Conservation (phyloP, 805 yeast genomes). For the Phaffomyces thermotolerans region DNA sequence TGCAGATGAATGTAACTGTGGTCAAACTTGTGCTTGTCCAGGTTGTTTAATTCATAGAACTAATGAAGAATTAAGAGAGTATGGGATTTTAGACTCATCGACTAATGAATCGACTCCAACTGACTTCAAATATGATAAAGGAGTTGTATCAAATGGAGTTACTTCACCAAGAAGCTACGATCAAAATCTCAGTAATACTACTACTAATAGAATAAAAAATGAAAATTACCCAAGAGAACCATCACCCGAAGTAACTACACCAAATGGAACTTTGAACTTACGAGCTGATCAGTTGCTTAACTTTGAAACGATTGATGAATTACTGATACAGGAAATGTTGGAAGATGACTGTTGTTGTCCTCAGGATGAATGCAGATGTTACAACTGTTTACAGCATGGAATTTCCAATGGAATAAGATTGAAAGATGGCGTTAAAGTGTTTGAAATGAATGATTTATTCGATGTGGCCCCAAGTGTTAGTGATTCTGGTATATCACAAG, state of each 20-base stretch:
- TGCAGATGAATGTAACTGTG: conserved; percentile 22
- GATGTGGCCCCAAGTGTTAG: neutral
- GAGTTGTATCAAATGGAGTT: neutral
- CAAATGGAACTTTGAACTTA: neutral
- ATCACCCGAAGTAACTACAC: neutral
- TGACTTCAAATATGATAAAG: conserved; percentile 2
- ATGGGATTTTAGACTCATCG: conserved; percentile 18
- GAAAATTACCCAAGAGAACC: neutral
- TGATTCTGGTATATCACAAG: neutral
- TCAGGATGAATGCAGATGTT: conserved; percentile 12
- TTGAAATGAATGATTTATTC: neutral
- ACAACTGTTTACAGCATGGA: conserved; percentile 19
- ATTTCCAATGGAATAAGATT: conserved; percentile 18
- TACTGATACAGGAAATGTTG: conserved; percentile 11
- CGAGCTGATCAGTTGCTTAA: conserved; percentile 5
- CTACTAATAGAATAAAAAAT: no score
- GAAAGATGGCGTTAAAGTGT: conserved; percentile 12
- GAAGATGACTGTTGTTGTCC: conserved; percentile 17
- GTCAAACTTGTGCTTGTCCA: conserved; percentile 20
- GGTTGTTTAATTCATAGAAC: conserved; percentile 24
- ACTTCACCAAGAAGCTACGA: neutral
- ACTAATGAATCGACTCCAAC: conserved; percentile 14
- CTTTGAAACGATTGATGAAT: conserved; percentile 17
- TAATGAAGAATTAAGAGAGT: conserved; percentile 18
- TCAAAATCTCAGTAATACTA: no score